Conservation (phyloP, 352 stramenopile species). For the Thraustotheca clavata region DNA sequence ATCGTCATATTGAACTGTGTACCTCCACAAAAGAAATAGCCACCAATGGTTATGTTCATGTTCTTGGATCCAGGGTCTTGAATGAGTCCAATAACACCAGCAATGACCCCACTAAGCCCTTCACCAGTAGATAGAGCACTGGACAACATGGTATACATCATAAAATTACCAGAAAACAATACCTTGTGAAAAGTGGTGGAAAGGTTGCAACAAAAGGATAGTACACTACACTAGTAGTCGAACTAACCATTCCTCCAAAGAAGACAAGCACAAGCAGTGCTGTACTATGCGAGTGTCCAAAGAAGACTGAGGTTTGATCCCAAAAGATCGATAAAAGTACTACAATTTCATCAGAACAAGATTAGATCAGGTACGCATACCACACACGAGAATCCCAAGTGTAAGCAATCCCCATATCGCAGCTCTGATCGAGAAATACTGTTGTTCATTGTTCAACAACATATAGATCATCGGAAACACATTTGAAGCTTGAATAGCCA, state of each 20-base stretch:
- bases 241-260: conserved; percentile 54
- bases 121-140: conserved; percentile 49
- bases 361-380: neutral
- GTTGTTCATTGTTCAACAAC: conserved; percentile 36
- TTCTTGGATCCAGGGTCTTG: conserved; percentile 40
- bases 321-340: conserved; percentile 52
- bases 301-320: conserved; percentile 38
- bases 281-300: conserved; percentile 46
- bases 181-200: conserved; percentile 49
- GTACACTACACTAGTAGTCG: conserved; percentile 61
- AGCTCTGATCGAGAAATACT: conserved; percentile 32
- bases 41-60: conserved; percentile 47
- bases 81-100: conserved; percentile 43
- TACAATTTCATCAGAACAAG: conserved; percentile 3
- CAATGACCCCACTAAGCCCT: conserved; percentile 51
- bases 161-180: neutral
- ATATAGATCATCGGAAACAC: conserved; percentile 67
- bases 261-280: conserved; percentile 57
- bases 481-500: conserved; percentile 60
- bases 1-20: too few relatives aligned
- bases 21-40: conserved; percentile 58
- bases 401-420: conserved; percentile 52
- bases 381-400: conserved; percentile 33
- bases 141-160: neutral
- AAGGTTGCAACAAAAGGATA: conserved; percentile 64